phyloP scores from a whole-genome alignment of 2,329 filamentous ascomycete species.

The Arthrobotrys iridis region DNA sequence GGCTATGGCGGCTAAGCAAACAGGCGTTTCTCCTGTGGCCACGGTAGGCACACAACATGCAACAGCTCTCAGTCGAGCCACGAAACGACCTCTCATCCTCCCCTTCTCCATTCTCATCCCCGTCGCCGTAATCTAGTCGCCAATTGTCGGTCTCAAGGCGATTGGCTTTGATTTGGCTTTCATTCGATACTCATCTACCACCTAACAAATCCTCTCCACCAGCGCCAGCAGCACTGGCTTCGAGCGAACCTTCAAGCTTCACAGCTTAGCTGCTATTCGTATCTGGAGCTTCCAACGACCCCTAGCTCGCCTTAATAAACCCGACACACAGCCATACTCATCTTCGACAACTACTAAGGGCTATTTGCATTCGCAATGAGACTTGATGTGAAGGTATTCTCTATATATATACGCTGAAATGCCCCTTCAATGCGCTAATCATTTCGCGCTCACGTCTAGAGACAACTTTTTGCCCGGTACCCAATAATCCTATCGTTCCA shows the following conservation, averaged over 20 bases:
- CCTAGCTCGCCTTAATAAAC: constrained; percentile 14
- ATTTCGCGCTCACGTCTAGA: constrained; percentile 9
- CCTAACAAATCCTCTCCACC: neutral
- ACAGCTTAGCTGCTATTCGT: constrained; percentile 1
- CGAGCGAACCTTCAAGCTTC: constrained; percentile 26
- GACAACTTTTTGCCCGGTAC: constrained; percentile 54
- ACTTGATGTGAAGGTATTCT: constrained; percentile 49
- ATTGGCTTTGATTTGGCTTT: neutral
- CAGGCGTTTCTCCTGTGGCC: constrained; percentile 20
- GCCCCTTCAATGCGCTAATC: constrained; percentile 2
- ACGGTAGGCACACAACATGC: constrained; percentile 38
- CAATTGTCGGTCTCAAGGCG: constrained; percentile 35
- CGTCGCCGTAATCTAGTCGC: constrained; percentile 23
- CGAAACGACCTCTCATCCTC: constrained; percentile 34
- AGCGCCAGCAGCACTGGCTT: neutral
- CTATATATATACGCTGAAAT: neutral
- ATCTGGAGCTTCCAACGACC: constrained; percentile 28
- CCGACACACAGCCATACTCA: constrained; percentile 1
- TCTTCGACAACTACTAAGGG: neutral
- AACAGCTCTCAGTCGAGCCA: constrained; percentile 32
- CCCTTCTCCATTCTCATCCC: constrained; percentile 19
- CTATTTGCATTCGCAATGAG: constrained; percentile 35
- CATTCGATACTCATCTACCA: neutral
- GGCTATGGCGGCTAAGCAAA: constrained; percentile 19
- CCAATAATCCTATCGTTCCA: neutral